Evolutionary conservation across 176 grass and related monocot species (phyloP), one percentile per base, ranked within the genome.

Genomic region (Rhynchospora breviuscula): DNA sequence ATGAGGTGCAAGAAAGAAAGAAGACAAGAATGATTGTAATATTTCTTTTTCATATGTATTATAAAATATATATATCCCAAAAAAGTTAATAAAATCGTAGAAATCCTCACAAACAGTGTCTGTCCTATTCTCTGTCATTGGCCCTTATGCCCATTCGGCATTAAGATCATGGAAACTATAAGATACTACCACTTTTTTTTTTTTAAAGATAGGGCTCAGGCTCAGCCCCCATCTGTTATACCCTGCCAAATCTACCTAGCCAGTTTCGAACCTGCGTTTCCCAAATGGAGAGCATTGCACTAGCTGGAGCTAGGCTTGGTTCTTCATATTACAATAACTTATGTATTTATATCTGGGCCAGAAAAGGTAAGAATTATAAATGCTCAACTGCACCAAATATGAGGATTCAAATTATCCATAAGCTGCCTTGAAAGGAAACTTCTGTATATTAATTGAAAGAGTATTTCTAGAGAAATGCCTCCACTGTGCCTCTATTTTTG

Each of bases 1-100:
- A 44, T 64, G 44, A 82, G 43, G 15, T 64, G 19, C 43, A 48
- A 40, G 79, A 14, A 81, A 81, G 52, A 79, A 80, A 80, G 49
- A 62, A 40, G 14, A 61, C 59, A 45, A 75, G 21, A n/a, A 21
- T 62, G 79, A 64, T 82, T 82, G 48, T 45, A 61, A 81, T 43
- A 80, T 59, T 31, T 40, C 40, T 80, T 59, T 19, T 43, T 46
- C n/a, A 22, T 40, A 40, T 3, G 29, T 15, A 26, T 17, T 29
- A 29, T 29, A 29, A 29, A 29, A 29, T 22, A 76, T 45, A 15
- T 76, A 76, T 11, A 26, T 47, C 10, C 21, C 52, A 26, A 53
- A 29, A 3, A 76, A 26, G 22, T 52, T 21, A 23, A 19, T 51
- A 74, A 62, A 54, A 54, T 76, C 15, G 7, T 19, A 76, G 51